A percentile compares a stretch with the other conserved stretches of the same genome.
These are phyloP conservation scores for Lactarius pseudohatsudake DNA, from an alignment of 768 basidiomycete genomes.

Conservation along the genomic window DNA sequence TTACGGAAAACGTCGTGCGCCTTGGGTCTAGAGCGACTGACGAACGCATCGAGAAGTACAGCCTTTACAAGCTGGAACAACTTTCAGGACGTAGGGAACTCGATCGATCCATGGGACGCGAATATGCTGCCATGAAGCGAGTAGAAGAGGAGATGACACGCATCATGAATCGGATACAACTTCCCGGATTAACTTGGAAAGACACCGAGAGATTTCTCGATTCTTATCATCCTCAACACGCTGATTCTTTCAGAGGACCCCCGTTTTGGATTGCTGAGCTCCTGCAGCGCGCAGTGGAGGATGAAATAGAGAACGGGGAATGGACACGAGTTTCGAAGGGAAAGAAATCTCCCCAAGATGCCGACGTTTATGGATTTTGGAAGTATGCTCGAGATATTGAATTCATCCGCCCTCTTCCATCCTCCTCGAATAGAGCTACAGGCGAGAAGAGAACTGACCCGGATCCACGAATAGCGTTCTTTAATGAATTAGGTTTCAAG, in stretches of 20 bases:
- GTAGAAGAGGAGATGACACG: constrained; percentile 47
- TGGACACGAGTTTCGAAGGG: constrained; percentile 13
- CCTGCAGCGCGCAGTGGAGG: constrained; percentile 1
- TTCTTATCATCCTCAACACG: constrained; percentile 50
- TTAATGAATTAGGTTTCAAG: constrained; percentile 40
- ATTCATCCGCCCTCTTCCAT: constrained; percentile 17
- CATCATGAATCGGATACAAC: constrained; percentile 42
- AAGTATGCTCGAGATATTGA: constrained; percentile 22
- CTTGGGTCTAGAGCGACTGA: constrained; percentile 65
- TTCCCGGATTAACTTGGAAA: constrained; percentile 19
- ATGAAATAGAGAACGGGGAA: constrained; percentile 24
- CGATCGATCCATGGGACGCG: constrained; percentile 36
- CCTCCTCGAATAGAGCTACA: neutral
- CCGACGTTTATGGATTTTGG: constrained; percentile 28
- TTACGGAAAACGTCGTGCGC: constrained; percentile 64
- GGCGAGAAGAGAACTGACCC: neutral
- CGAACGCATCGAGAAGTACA: constrained; percentile 57
- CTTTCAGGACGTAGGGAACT: constrained; percentile 44
- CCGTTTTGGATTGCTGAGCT: constrained; percentile 36
- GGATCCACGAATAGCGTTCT: constrained; percentile 35
- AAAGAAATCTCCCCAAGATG: constrained; percentile 12
- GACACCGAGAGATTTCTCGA: constrained; percentile 46
- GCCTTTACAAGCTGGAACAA: constrained; percentile 58
- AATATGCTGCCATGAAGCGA: constrained; percentile 43
- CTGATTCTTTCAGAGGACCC: constrained; percentile 41